Evolutionary conservation across 106 monocot genomes (phyloP).

Genomic region (Dendrobium huoshanense): DNA sequence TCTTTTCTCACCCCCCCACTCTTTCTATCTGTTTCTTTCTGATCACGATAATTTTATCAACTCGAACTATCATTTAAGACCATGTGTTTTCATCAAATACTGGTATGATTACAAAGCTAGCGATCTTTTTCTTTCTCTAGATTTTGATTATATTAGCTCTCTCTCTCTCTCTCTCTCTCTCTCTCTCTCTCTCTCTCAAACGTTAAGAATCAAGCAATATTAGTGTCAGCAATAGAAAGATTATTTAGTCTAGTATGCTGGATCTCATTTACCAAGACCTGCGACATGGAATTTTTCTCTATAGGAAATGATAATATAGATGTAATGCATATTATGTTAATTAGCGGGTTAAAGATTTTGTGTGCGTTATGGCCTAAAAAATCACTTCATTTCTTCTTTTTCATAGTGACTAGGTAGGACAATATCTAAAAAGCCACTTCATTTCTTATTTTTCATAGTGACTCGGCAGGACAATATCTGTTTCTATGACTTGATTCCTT

Average conservation of each 20-base stretch:
- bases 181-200: neutral
- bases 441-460: too few relatives aligned
- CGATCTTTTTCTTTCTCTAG: too few relatives aligned
- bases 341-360: neutral
- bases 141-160: neutral
- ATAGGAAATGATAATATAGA: neutral
- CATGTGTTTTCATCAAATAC: neutral
- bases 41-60: too few relatives aligned
- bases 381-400: neutral
- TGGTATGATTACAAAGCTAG: neutral
- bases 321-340: neutral
- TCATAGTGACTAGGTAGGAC: too few relatives aligned
- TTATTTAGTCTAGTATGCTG: neutral
- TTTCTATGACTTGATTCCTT: too few relatives aligned
- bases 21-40: too few relatives aligned
- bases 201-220: neutral
- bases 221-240: neutral
- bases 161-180: neutral
- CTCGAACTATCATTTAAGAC: slow-evolving; percentile 4
- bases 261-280: neutral
- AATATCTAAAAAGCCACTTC: neutral
- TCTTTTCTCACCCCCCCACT: too few relatives aligned
- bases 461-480: too few relatives aligned
- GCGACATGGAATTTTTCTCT: neutral
- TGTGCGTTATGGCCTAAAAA: neutral